A percentile compares a stretch with the other conserved stretches of the same genome.
These are phyloP conservation scores for Diplodia intermedia DNA, from an alignment of 2,329 filamentous ascomycete genomes.

Conservation along the genomic window DNA sequence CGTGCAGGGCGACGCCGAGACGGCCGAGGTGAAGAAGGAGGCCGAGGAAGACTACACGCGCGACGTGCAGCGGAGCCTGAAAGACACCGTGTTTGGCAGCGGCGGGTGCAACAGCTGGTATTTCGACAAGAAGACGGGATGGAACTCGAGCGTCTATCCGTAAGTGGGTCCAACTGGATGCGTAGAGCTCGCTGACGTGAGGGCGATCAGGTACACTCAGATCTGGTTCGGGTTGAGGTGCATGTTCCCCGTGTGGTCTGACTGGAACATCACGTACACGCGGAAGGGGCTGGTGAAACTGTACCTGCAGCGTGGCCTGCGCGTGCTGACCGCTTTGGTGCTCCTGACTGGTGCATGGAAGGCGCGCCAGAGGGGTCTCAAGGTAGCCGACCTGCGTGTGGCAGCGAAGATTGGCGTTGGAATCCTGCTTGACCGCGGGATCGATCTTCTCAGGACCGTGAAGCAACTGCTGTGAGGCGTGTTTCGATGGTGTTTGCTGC, in stretches of 20 bases:
- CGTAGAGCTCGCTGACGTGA: conserved; percentile 33
- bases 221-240: conserved; percentile 59
- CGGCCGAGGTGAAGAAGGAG: conserved; percentile 57
- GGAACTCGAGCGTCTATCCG: conserved; percentile 55
- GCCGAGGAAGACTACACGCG: conserved; percentile 57
- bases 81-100: conserved; percentile 56
- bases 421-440: not conserved
- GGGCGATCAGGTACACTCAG: conserved; percentile 54
- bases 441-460: not conserved
- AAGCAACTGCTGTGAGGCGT: not conserved
- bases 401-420: too few species aligned
- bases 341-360: conserved; percentile 11
- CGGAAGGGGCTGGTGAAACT: conserved; percentile 52
- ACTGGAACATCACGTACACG: conserved; percentile 62
- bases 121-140: conserved; percentile 50
- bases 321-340: not conserved
- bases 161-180: conserved; percentile 37
- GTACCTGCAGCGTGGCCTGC: conserved; percentile 18
- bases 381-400: not conserved
- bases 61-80: conserved; percentile 56
- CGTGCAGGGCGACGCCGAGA: conserved; percentile 53
- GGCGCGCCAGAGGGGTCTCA: not conserved
- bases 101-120: conserved; percentile 61
- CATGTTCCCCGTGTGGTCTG: conserved; percentile 60
- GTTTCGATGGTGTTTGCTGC: not conserved